Percentiles rank a stretch among this genome's conserved stretches.
These are phyloP conservation scores for Claviceps arundinis DNA, from an alignment of 2,329 filamentous ascomycete genomes.

Conservation along the genomic window DNA sequence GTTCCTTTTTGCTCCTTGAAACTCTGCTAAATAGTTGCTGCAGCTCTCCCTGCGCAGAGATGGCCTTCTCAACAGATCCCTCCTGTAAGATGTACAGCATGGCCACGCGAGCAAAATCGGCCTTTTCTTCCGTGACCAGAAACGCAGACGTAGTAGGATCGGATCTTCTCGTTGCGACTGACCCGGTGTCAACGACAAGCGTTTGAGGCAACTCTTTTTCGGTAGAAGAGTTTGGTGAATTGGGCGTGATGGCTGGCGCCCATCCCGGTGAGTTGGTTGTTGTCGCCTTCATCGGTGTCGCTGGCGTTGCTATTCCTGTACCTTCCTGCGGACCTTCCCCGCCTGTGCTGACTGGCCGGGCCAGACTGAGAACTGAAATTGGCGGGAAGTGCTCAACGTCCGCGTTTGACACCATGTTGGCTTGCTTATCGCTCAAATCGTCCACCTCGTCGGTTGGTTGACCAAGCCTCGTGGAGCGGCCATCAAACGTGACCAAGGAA, in stretches of 20 bases:
- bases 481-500: conserved; percentile 73
- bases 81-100: conserved; percentile 50
- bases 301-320: background rate
- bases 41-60: conserved; percentile 38
- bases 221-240: background rate
- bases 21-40: conserved; percentile 40
- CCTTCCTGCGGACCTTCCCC: background rate
- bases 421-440: background rate
- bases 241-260: background rate
- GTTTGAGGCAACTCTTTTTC: background rate
- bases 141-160: conserved; percentile 20
- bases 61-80: conserved; percentile 34
- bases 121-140: conserved; percentile 36
- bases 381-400: background rate
- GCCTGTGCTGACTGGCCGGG: background rate
- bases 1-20: conserved; percentile 15
- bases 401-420: background rate
- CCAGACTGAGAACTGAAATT: conserved; percentile 4
- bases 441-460: conserved; percentile 3
- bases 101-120: conserved; percentile 51
- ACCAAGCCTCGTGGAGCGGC: conserved; percentile 26
- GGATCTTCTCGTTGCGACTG: background rate
- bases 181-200: background rate
- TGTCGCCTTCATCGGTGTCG: background rate
- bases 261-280: background rate